These are phyloP conservation scores for Vittaforma corneae DNA, from an alignment of 371 early-diverging fungal genomes.

Conservation along the genomic window DNA sequence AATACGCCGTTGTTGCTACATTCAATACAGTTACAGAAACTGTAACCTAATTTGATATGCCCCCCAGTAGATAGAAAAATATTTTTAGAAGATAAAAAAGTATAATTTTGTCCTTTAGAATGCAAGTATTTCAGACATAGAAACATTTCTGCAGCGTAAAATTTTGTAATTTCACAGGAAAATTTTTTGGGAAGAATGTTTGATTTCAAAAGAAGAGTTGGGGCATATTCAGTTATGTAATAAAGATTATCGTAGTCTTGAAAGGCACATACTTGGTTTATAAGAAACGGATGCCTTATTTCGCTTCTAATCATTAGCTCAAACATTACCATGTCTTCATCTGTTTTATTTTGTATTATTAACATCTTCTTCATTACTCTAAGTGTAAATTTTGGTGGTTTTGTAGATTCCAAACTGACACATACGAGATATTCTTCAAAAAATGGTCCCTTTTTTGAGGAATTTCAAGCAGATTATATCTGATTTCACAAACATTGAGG, in stretches of 20 bases:
- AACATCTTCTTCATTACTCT: conserved; percentile 44
- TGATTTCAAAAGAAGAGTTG: conserved; percentile 24
- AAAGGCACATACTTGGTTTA: conserved; percentile 44
- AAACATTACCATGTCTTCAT: conserved; percentile 30
- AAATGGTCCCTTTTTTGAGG: conserved; percentile 5
- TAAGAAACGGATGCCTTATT: conserved; percentile 42
- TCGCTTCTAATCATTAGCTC: conserved; percentile 35
- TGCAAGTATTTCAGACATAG: conserved; percentile 82
- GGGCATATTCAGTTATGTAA: conserved; percentile 39
- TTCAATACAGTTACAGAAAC: conserved; percentile 40
- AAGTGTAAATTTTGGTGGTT: conserved; percentile 12
- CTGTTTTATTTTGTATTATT: conserved; percentile 39
- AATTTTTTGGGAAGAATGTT: conserved; percentile 15
- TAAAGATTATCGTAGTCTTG: conserved; percentile 50
- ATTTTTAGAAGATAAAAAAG: conserved; percentile 79
- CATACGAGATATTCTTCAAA: conserved; percentile 7
- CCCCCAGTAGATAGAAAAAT: conserved; percentile 42
- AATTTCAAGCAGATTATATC: conserved; percentile 11
- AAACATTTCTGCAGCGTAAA: conserved; percentile 80
- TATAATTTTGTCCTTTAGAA: conserved; percentile 74
- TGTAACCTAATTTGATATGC: conserved; percentile 47
- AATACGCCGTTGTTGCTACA: conserved; percentile 14
- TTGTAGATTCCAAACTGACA: background rate
- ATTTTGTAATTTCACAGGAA: conserved; percentile 75
- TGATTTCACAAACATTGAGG: conserved; percentile 8